These are phyloP conservation scores for Linderniella brevidens DNA, from an alignment of 257 asterid genomes.

Conservation along the genomic window DNA sequence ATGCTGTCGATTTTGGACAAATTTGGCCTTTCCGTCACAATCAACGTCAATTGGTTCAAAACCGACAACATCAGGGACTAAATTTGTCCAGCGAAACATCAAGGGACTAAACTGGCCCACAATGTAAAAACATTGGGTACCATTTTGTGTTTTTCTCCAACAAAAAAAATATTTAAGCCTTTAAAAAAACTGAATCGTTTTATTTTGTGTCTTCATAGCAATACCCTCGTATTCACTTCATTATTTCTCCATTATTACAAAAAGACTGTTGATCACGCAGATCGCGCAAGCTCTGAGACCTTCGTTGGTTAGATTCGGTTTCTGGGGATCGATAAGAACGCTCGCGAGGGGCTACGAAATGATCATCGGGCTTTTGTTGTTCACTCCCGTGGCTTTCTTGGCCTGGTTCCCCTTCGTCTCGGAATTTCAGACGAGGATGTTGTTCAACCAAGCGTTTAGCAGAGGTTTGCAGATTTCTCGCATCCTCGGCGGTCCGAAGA, in stretches of 20 bases:
- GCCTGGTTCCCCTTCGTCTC: constrained; percentile 99
- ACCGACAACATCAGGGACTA: too few relatives aligned
- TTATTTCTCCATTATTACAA: constrained; percentile 3
- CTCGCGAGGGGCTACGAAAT: constrained; percentile 80
- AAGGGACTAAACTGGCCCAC: too few relatives aligned
- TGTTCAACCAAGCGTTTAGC: constrained; percentile 95
- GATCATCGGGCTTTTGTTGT: constrained; percentile 57
- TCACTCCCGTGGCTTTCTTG: constrained; percentile 88
- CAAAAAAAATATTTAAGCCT: too few relatives aligned
- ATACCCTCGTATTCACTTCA: too few relatives aligned
- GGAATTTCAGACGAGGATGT: constrained; percentile 88
- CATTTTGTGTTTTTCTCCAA: too few relatives aligned
- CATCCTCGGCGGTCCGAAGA: constrained; percentile 93
- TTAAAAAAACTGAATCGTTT: too few relatives aligned
- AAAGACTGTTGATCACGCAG: constrained; percentile 18
- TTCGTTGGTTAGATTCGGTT: constrained; percentile 22
- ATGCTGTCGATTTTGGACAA: too few relatives aligned
- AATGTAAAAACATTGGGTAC: too few relatives aligned
- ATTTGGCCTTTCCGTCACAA: too few relatives aligned
- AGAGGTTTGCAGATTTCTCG: constrained; percentile 96
- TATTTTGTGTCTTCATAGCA: too few relatives aligned
- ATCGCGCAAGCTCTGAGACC: constrained; percentile 79
- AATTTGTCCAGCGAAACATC: too few relatives aligned
- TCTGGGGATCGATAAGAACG: constrained; percentile 70
- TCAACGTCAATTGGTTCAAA: too few relatives aligned